Evolutionary conservation across 495 filamentous ascomycete species (phyloP), one percentile per base, ranked within the genome.

Genomic region (Venustampulla echinocandica): DNA sequence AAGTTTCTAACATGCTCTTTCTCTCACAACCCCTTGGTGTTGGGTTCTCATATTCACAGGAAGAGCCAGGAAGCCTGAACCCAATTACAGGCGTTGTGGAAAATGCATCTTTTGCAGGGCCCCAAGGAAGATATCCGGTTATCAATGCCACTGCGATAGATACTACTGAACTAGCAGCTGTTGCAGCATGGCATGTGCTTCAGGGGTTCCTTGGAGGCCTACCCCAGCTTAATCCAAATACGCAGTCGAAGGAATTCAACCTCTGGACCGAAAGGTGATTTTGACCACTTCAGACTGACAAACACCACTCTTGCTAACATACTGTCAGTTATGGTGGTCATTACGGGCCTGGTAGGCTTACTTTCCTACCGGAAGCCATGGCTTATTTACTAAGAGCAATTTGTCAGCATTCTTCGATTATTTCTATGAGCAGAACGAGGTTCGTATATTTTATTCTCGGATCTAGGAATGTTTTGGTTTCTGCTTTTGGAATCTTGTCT

Each of bases 1-100:
- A 78, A 49, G 66, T 71, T 7, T 76, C 74, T 10, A 79, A 79
- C 45, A 57, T 79, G 61, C 64, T 81, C 0, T 81, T 73, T 53
- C 50, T 79, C 22, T 74, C 70, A 1, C 76, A 80, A 54, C 76
- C 76, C 19, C 53, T 78, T 22, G 75, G 76, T 7, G 65, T 69
- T 4, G 76, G 75, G 1, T 81, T 81, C 52, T 78, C 74, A 1
- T 80, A 79, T 52, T 11, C 46, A 10, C 30, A 24, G 21, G 28
- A 47, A 37, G 34, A 23, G 5, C 17, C 10, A 10, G 46, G 46
- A 24, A 42, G 38, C 21, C 11, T 43, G 15, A 43, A 49, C 19
- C 38, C 38, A 28, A n/a, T 2, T 14, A 48, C 46, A 4, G 37
- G 37, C 9, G 21, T 37, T 18, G 22, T n/a, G 11, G 46, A 48